Percentiles rank a stretch among this genome's conserved stretches.
Evolutionary conservation across 2,329 filamentous ascomycete species (phyloP).

Genomic region (Diaporthe citri): DNA sequence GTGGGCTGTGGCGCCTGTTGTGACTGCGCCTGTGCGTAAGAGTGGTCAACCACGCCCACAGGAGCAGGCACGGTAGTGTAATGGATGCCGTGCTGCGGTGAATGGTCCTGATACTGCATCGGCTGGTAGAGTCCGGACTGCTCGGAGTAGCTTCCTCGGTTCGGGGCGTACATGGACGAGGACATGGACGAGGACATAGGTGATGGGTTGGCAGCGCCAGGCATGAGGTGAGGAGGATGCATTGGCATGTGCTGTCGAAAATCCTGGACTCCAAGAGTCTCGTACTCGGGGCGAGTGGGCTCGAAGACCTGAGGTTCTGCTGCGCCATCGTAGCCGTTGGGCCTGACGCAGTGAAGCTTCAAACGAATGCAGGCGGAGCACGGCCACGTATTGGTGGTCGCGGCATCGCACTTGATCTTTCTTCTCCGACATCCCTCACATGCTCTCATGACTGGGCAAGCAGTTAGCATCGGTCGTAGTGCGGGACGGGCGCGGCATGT

Average conservation of each 20-base stretch:
- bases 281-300: slow-evolving; percentile 58
- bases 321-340: slow-evolving; percentile 81
- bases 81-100: slow-evolving; percentile 61
- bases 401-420: slow-evolving; percentile 98
- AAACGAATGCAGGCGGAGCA: slow-evolving; percentile 93
- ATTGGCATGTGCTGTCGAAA: slow-evolving; percentile 66
- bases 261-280: slow-evolving; percentile 57
- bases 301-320: slow-evolving; percentile 58
- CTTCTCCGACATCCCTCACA: slow-evolving; percentile 94
- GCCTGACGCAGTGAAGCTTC: slow-evolving; percentile 93
- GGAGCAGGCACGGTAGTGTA: slow-evolving; percentile 66
- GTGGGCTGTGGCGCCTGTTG: slow-evolving; percentile 51
- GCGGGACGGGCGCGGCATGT: neutral
- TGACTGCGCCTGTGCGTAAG: slow-evolving; percentile 52
- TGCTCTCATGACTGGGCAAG: slow-evolving; percentile 87
- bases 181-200: slow-evolving; percentile 53
- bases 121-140: slow-evolving; percentile 59
- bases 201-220: slow-evolving; percentile 43
- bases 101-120: slow-evolving; percentile 61
- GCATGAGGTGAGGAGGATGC: slow-evolving; percentile 58
- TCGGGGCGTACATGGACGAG: slow-evolving; percentile 62
- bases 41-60: slow-evolving; percentile 63
- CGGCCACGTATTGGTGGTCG: slow-evolving; percentile 97
- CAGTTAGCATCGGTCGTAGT: slow-evolving; percentile 7
- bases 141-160: slow-evolving; percentile 60